Percentiles rank a stretch among this genome's conserved stretches.
Conservation (phyloP, 257 asterid species). For the Avicennia marina region DNA sequence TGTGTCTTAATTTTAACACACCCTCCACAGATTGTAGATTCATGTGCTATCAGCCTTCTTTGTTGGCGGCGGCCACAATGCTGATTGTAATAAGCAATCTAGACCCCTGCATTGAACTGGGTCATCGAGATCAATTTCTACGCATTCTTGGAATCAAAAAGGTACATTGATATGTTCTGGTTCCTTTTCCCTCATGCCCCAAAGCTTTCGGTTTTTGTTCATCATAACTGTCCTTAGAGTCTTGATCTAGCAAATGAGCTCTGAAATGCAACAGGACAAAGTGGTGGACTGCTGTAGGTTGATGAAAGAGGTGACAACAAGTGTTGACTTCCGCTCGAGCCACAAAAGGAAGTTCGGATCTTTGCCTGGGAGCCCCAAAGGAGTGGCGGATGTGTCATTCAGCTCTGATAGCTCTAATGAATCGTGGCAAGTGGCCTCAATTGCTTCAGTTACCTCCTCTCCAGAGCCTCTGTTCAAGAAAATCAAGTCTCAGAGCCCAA, state of each 20-base stretch:
- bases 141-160: constrained; percentile 64
- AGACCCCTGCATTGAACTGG: constrained; percentile 46
- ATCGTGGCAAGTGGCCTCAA: too few relatives aligned
- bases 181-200: background rate
- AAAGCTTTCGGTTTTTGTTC: too few relatives aligned
- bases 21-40: constrained; percentile 57
- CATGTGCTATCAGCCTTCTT: constrained; percentile 59
- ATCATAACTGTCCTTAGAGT: background rate
- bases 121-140: constrained; percentile 47
- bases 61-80: constrained; percentile 83
- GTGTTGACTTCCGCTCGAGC: background rate
- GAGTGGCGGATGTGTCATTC: constrained; percentile 37
- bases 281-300: constrained; percentile 42
- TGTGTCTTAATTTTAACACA: too few relatives aligned
- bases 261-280: constrained; percentile 34
- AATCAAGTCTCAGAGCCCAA: too few relatives aligned
- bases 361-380: constrained; percentile 47
- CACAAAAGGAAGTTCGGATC: constrained; percentile 36
- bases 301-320: constrained; percentile 36
- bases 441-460: too few relatives aligned
- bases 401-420: too few relatives aligned
- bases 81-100: constrained; percentile 48
- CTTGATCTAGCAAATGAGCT: background rate
- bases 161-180: constrained; percentile 25
- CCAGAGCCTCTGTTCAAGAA: too few relatives aligned